Evolutionary conservation across 139 green algal species (phyloP).

Genomic region (Ettlia oleoabundans): DNA sequence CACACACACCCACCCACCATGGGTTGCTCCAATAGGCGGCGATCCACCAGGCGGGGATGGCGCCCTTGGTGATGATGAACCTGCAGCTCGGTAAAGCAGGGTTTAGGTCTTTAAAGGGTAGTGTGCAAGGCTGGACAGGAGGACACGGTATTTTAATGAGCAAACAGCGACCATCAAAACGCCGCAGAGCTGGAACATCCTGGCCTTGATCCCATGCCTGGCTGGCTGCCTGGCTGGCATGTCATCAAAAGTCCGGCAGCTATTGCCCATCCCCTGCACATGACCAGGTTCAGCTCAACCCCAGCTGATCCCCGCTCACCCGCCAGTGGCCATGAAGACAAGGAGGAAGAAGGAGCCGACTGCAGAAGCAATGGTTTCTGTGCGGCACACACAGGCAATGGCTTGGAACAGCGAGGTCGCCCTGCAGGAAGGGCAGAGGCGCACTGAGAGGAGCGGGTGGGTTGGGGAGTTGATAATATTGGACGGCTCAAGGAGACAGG

Average conservation of each 20-base stretch:
- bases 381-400: constrained; percentile 37
- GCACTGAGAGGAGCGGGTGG: too few relatives aligned
- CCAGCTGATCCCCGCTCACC: neutral
- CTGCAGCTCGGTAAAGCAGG: constrained; percentile 4
- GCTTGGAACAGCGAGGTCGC: constrained; percentile 39
- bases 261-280: too few relatives aligned
- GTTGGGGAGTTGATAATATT: too few relatives aligned
- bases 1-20: too few relatives aligned
- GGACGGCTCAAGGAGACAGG: neutral
- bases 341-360: constrained; percentile 51
- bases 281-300: too few relatives aligned
- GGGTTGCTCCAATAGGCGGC: constrained; percentile 44
- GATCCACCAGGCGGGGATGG: constrained; percentile 52
- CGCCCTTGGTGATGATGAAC: constrained; percentile 38
- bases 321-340: constrained; percentile 39
- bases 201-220: too few relatives aligned
- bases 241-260: too few relatives aligned
- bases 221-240: too few relatives aligned
- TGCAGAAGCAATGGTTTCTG: constrained; percentile 35
- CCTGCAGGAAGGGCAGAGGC: neutral
- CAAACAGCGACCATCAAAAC: too few relatives aligned
- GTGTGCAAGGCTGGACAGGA: neutral
- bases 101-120: neutral
- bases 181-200: too few relatives aligned
- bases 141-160: too few relatives aligned